Base-by-base conservation (phyloP, 768 basidiomycete species). In the Pseudohyphozyma bogoriensis region DNA sequence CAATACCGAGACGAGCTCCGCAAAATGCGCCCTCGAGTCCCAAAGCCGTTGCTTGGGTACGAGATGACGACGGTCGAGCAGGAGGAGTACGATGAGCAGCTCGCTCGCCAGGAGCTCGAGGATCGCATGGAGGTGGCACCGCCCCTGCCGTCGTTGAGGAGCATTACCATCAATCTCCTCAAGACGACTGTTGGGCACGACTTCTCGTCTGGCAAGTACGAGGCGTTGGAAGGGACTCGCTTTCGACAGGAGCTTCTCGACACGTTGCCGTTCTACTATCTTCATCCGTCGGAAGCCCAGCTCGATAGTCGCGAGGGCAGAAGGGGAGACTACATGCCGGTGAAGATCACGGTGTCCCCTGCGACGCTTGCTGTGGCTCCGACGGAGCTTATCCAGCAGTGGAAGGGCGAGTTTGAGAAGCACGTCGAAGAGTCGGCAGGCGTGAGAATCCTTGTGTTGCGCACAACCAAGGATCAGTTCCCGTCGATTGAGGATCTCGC, bases 361-460 rank as follows among this genome's bases (percentile, higher is more conserved):
- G 68, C 70, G 1, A 75, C 70, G 0, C 63, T 75, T 13, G 52
- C 74, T 32, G 63, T 75, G 31, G 74, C 74, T 6, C 74, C 74
- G 5, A 62, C 60, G 9, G 68, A 72, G 4, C 59, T 75, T 31
- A 51, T 73, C 1, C 56, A 59, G 13, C 74, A 75, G 54, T 75
- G 74, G 74, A 45, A 52, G 33, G 58, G 39, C 1, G 72, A 74
- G 59, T 66, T 74, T 22, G 56, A 54, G 8, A 67, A 71, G 53
- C 73, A 74, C 53, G 40, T 72, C 44, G 59, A 40, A 35, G 40
- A 61, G 4, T 68, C 58, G 1, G 42, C 51, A 22, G 10, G 26
- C 10, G 51, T 71, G 5, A 62, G 66, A 5, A 62, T 71, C 44
- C 46, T 73, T 31, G 57, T 62, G 24, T 55, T 68, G 11, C 45